These are phyloP conservation scores for Globisporangium spiculum DNA, from an alignment of 352 stramenopile genomes.

Conservation along the genomic window DNA sequence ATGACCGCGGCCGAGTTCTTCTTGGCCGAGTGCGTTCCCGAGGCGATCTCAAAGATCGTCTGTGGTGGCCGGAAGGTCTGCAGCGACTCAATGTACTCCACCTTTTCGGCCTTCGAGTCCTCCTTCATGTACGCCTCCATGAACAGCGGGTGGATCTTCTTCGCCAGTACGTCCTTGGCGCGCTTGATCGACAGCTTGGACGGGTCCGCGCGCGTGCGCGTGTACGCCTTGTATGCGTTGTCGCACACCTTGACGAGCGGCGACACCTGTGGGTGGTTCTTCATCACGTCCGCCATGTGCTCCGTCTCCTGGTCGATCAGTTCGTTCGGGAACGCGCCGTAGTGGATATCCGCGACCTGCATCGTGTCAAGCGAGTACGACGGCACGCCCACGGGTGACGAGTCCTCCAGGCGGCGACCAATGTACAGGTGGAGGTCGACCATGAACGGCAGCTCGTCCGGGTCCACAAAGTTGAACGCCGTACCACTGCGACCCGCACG, in stretches of 20 bases:
- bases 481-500: constrained; percentile 94
- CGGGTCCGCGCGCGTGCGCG: constrained; percentile 92
- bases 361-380: constrained; percentile 93
- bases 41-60: constrained; percentile 96
- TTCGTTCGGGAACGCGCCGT: constrained; percentile 95
- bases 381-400: constrained; percentile 46
- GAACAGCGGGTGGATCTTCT: constrained; percentile 93
- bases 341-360: constrained; percentile 96
- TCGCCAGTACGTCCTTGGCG: constrained; percentile 90
- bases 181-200: constrained; percentile 94
- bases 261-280: constrained; percentile 66
- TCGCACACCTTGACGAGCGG: constrained; percentile 89
- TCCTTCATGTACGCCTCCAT: constrained; percentile 83
- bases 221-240: constrained; percentile 99
- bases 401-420: constrained; percentile 80
- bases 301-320: constrained; percentile 96
- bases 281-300: constrained; percentile 89
- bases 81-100: constrained; percentile 92
- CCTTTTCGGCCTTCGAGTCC: constrained; percentile 70
- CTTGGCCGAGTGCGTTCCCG: constrained; percentile 73
- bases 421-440: constrained; percentile 98
- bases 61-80: constrained; percentile 93
- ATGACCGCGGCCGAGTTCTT: constrained; percentile 69
- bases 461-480: constrained; percentile 96
- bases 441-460: constrained; percentile 98